Evolutionary conservation across 1,284 basidiomycete genomes (phyloP).

Genomic region (Papiliotrema laurentii): DNA sequence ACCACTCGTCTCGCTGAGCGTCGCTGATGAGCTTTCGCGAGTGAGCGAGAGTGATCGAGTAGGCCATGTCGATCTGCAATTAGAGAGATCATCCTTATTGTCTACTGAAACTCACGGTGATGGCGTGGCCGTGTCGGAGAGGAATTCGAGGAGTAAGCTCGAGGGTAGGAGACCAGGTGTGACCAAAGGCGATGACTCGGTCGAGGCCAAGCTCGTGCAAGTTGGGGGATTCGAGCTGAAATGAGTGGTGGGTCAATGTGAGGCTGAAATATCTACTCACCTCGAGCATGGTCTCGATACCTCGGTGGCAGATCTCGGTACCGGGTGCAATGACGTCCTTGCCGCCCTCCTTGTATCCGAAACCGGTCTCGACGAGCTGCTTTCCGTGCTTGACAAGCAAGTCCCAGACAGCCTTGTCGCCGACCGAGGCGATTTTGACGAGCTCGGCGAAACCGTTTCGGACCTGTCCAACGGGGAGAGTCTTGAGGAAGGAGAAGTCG

Average conservation of each 20-base stretch:
- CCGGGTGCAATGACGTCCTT: conserved; percentile 41
- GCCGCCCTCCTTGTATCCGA: conserved; percentile 45
- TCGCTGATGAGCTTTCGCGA: conserved; percentile 46
- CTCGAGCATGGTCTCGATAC: conserved; percentile 51
- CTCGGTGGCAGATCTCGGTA: conserved; percentile 48
- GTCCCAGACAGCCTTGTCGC: conserved; percentile 48
- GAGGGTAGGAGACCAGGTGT: conserved; percentile 50
- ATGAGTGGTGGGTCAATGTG: background rate
- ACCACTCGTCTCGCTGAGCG: conserved; percentile 49
- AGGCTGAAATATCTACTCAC: conserved; percentile 13
- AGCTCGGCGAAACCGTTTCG: conserved; percentile 52
- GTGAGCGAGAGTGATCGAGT: conserved; percentile 49
- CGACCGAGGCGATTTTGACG: conserved; percentile 51
- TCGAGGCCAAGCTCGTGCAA: conserved; percentile 52
- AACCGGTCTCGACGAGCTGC: conserved; percentile 49
- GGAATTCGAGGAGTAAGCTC: conserved; percentile 47
- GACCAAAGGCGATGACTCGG: conserved; percentile 51
- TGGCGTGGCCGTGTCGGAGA: conserved; percentile 49
- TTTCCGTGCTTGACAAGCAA: conserved; percentile 50
- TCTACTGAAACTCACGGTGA: conserved; percentile 20
- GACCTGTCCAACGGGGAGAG: conserved; percentile 49
- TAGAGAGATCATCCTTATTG: background rate
- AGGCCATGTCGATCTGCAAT: conserved; percentile 50
- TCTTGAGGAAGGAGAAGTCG: conserved; percentile 51
- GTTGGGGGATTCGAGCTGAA: conserved; percentile 50